Evolutionary conservation across 371 early-diverging fungal genomes (phyloP).

Genomic region (Mucor mucedo): DNA sequence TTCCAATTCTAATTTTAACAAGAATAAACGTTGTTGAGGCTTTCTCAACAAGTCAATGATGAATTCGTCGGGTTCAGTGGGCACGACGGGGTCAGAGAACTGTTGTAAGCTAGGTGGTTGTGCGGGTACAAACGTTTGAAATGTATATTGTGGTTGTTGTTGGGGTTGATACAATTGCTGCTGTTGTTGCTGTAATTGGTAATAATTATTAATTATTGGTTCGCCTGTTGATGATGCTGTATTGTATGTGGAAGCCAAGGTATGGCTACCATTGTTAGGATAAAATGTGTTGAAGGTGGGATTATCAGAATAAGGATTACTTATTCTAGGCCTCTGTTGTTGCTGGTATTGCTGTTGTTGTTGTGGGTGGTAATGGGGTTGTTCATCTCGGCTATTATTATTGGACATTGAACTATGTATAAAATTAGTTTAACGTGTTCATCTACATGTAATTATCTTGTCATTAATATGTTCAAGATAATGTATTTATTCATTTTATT

Average conservation of each 20-base stretch:
- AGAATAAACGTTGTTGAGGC: slow-evolving; percentile 71
- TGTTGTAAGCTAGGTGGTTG: slow-evolving; percentile 23
- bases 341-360: slow-evolving; percentile 15
- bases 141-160: slow-evolving; percentile 19
- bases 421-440: slow-evolving; percentile 2
- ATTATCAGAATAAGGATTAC: background rate
- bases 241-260: background rate
- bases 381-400: slow-evolving; percentile 14
- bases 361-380: slow-evolving; percentile 14
- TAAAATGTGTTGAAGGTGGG: background rate
- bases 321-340: slow-evolving; percentile 1
- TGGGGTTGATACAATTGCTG: slow-evolving; percentile 6
- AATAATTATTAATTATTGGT: slow-evolving; percentile 1
- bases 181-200: slow-evolving; percentile 7
- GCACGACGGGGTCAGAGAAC: slow-evolving; percentile 18
- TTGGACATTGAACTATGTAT: slow-evolving; percentile 12
- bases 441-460: slow-evolving; percentile 1
- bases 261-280: background rate
- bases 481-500: background rate
- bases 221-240: background rate
- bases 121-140: slow-evolving; percentile 7
- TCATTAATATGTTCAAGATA: slow-evolving; percentile 7
- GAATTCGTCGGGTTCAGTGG: slow-evolving; percentile 59
- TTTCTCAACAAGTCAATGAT: slow-evolving; percentile 72
- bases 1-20: slow-evolving; percentile 76